Base-by-base conservation (phyloP, 2,329 filamentous ascomycete genomes). In the Plenodomus biglobosus region DNA sequence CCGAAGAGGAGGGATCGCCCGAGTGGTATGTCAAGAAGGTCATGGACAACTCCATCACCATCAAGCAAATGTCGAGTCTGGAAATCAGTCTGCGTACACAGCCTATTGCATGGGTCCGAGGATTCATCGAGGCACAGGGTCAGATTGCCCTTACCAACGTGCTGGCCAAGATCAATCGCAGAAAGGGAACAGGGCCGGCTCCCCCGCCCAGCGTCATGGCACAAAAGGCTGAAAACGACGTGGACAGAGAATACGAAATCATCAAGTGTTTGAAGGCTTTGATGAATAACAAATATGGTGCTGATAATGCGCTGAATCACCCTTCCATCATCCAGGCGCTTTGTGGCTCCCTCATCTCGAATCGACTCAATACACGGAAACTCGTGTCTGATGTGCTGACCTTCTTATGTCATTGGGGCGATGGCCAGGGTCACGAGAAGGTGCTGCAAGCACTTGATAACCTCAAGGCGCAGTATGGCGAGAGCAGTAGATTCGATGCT, bases 211-310 rank as follows among this genome's bases (percentile, higher is more conserved):
- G 62, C 36, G 76, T 78, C 44, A 73, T 78, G 27, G 55, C 58
- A 8, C 83, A 78, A 21, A 82, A 76, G 48, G 59, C 66, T 7
- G 90, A 95, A 62, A 90, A 88, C 70, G 89, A 92, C 66, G 79
- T 94, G 41, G 92, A 96, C 66, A 85, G 88, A 59, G 92, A 96
- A 75, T 97, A 97, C 70, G 94, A 97, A 68, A 96, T 99, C 55
- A 85, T 96, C 69, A 99, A 99, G 76, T 97, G 94, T 76, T 75
- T 99, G 49, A 97, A 97, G 77, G 91, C 92, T 24, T 76, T 97
- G 48, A 95, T 97, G 88, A 99, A 99, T 83, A 99, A 96, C 82
- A 96, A 96, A 71, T 97, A 95, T 71, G 94, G 94, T 53, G 94
- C 94, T 53, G 94, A 99, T 69, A 92, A 99, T 80, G 94, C 94